Evolutionary conservation across 352 stramenopile genomes (phyloP).

Genomic region (Phytophthora cactorum): DNA sequence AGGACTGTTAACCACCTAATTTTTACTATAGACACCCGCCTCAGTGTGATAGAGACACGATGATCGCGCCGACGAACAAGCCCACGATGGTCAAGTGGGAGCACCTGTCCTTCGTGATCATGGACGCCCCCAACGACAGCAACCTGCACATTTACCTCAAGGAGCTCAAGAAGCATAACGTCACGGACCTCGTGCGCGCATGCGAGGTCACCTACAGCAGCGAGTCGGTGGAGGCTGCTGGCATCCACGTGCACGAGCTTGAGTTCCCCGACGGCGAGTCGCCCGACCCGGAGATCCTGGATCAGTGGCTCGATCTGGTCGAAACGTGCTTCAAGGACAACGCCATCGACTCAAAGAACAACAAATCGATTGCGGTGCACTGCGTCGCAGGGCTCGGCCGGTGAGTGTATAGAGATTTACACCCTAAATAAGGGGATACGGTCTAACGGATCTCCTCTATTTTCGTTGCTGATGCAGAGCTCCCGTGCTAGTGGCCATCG

Average conservation of each 20-base stretch:
- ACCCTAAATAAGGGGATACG: neutral
- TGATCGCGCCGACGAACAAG: constrained; percentile 89
- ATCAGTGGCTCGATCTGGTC: constrained; percentile 96
- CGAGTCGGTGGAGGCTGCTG: constrained; percentile 91
- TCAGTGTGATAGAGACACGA: constrained; percentile 37
- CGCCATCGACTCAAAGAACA: constrained; percentile 59
- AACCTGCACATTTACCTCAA: constrained; percentile 98
- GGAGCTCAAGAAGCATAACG: constrained; percentile 96
- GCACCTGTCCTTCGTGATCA: constrained; percentile 97
- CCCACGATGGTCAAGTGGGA: constrained; percentile 88
- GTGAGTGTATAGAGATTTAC: constrained; percentile 39
- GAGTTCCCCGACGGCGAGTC: constrained; percentile 97
- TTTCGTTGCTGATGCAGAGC: constrained; percentile 53
- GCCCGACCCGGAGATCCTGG: constrained; percentile 93
- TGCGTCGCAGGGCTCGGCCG: constrained; percentile 97
- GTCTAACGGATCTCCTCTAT: constrained; percentile 12
- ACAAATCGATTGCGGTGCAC: constrained; percentile 96
- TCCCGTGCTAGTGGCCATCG: constrained; percentile 97
- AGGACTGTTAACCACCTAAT: constrained; percentile 1
- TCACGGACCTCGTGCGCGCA: constrained; percentile 95
- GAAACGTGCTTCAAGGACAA: constrained; percentile 94
- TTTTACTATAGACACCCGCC: constrained; percentile 24
- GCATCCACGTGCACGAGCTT: constrained; percentile 95
- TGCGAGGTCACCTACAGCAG: constrained; percentile 96
- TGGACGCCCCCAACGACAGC: constrained; percentile 96